Evolutionary conservation across 106 monocot genomes (phyloP).

Genomic region (Vanilla planifolia): DNA sequence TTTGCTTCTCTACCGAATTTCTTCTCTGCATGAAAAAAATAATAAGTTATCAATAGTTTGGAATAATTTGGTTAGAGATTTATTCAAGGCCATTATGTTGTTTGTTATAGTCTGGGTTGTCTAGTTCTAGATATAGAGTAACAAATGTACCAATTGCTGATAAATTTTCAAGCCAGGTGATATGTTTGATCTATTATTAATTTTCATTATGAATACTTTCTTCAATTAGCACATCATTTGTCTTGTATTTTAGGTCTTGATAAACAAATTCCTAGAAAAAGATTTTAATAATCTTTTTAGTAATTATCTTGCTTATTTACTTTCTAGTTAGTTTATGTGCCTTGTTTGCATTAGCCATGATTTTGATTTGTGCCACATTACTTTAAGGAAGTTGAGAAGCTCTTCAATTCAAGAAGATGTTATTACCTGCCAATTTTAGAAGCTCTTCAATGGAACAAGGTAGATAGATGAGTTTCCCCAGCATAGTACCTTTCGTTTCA

Average conservation of each 20-base stretch:
- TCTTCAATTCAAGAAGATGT: background rate
- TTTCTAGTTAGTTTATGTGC: no score
- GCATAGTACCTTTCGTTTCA: background rate
- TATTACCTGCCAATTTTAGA: slow-evolving; percentile 49
- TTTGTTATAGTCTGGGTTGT: background rate
- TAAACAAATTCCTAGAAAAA: no score
- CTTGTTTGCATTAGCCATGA: no score
- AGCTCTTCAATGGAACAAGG: slow-evolving; percentile 59
- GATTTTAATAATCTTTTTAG: no score
- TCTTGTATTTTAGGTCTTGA: no score
- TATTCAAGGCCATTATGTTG: background rate
- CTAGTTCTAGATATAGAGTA: background rate
- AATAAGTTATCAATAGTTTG: background rate
- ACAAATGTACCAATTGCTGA: no score
- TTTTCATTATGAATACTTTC: no score
- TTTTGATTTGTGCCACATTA: background rate
- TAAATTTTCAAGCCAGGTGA: no score
- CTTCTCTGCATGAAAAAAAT: slow-evolving; percentile 28
- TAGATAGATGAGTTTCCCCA: slow-evolving; percentile 37
- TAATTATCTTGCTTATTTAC: no score
- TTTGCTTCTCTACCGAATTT: slow-evolving; percentile 26
- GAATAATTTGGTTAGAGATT: background rate
- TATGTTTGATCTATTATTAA: no score
- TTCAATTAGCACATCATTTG: no score
- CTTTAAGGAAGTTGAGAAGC: background rate